phyloP scores from a whole-genome alignment of 306 rosid species.

The Adenanthera pavonina region DNA sequence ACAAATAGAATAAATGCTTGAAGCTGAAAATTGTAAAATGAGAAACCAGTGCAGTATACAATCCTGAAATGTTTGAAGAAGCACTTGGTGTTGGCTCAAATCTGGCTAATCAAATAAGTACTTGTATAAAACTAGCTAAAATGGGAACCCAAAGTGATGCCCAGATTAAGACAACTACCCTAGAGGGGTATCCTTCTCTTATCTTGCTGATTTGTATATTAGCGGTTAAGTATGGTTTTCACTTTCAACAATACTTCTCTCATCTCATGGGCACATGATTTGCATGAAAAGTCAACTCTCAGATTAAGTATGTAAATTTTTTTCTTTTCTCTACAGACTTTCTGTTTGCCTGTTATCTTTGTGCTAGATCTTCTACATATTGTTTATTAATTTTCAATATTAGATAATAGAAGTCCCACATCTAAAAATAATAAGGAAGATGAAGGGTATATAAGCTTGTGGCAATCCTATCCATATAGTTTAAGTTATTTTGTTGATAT shows the following conservation, averaged over 20 bases:
- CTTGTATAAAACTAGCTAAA: not conserved
- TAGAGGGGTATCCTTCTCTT: not conserved
- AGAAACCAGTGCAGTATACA: not conserved
- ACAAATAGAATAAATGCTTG: not conserved
- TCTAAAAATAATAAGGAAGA: not conserved
- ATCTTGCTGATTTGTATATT: too few relatives aligned
- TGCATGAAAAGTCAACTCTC: not conserved
- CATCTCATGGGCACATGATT: not conserved
- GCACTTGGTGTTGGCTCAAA: not conserved
- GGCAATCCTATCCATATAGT: not conserved
- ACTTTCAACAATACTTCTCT: not conserved
- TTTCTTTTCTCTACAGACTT: not conserved
- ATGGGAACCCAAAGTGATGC: not conserved
- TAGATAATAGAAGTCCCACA: not conserved
- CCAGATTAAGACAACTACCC: too few relatives aligned
- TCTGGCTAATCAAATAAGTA: not conserved
- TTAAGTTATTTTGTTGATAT: not conserved
- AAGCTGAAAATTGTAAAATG: not conserved
- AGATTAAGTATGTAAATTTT: not conserved
- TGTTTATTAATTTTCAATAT: conserved; percentile 7
- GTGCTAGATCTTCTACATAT: not conserved
- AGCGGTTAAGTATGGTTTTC: too few relatives aligned
- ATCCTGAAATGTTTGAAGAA: not conserved
- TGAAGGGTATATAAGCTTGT: not conserved
- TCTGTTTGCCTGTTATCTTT: not conserved